Conservation (phyloP, 163 green algal genomes). For the Scenedesmus sp. region DNA sequence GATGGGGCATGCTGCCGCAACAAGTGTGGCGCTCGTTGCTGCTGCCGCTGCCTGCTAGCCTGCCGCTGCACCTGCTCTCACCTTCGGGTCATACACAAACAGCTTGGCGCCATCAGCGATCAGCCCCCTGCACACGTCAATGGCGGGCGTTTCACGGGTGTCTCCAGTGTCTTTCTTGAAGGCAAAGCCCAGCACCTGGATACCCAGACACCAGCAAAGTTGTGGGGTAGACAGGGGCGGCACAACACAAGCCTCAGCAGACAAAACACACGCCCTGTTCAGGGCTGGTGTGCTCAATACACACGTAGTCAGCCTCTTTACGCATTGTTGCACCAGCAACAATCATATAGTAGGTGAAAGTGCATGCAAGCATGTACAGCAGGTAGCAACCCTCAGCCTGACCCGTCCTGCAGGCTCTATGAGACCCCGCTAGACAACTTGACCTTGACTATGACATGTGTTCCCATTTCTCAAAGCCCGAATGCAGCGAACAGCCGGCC, state of each 20-base stretch:
- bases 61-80: conserved; percentile 41
- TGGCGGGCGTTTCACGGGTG: conserved; percentile 98
- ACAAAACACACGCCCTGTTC: background rate
- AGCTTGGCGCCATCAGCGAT: conserved; percentile 82
- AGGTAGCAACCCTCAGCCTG: background rate
- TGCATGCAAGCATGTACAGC: too few relatives aligned
- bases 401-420: too few relatives aligned
- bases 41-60: conserved; percentile 75
- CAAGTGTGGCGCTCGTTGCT: conserved; percentile 86
- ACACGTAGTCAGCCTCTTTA: too few relatives aligned
- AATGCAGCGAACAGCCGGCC: background rate
- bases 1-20: conserved; percentile 49
- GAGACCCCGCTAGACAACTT: too few relatives aligned
- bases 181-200: conserved; percentile 88
- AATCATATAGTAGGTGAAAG: too few relatives aligned
- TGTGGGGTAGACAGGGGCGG: background rate
- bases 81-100: conserved; percentile 95
- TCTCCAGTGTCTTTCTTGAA: conserved; percentile 99
- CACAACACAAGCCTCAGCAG: background rate
- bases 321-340: too few relatives aligned
- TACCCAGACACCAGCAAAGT: background rate
- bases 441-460: too few relatives aligned
- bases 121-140: conserved; percentile 96
- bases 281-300: too few relatives aligned
- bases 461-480: too few relatives aligned